phyloP scores from a whole-genome alignment of 441 rosid species.

The Brassica hybrid region DNA sequence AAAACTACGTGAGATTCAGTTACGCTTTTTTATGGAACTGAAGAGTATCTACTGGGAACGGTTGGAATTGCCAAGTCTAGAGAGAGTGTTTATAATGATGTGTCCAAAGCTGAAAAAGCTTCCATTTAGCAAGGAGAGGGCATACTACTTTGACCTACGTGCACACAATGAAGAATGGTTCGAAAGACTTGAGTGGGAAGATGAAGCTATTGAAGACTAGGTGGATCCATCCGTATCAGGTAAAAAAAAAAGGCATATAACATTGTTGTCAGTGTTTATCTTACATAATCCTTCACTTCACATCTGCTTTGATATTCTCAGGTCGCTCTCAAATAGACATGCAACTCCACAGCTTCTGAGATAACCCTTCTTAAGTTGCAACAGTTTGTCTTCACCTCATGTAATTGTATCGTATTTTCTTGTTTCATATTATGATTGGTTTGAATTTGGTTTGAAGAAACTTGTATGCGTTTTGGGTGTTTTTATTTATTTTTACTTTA shows the following conservation, averaged over 20 bases:
- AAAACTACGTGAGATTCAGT: neutral
- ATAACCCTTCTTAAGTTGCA: too few relatives aligned
- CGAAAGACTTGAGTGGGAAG: neutral
- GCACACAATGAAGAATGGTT: neutral
- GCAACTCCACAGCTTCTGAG: neutral
- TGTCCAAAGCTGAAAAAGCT: neutral
- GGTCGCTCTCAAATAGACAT: neutral
- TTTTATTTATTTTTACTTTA: neutral
- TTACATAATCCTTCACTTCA: neutral
- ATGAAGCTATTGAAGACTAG: neutral
- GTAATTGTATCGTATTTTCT: neutral
- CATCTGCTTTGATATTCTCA: constrained; percentile 3
- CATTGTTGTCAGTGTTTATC: neutral
- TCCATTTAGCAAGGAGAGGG: neutral
- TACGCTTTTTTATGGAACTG: neutral
- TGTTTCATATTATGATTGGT: neutral
- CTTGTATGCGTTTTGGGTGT: neutral
- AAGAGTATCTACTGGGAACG: neutral
- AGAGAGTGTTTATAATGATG: neutral
- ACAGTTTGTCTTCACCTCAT: too few relatives aligned
- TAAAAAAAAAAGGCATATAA: neutral
- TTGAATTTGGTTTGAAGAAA: neutral
- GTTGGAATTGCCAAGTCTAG: neutral
- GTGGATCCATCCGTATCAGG: neutral
- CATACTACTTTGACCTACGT: neutral